Conservation (phyloP, 805 yeast species). For the Pichia cephalocereana region DNA sequence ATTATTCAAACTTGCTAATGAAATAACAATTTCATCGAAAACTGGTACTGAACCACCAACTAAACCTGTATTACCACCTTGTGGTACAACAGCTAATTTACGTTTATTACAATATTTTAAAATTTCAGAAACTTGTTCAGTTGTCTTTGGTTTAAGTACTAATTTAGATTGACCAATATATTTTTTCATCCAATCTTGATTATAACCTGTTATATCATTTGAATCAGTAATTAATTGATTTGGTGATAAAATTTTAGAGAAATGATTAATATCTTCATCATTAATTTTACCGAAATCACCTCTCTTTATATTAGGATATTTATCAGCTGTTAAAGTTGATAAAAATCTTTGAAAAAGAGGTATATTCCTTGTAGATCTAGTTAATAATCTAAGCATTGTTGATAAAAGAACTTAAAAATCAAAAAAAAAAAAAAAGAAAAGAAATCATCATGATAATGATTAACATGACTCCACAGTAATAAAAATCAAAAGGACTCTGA, state of each 20-base stretch:
- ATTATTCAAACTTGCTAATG: conserved; percentile 61
- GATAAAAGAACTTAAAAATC: background rate
- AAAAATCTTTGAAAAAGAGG: background rate
- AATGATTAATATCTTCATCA: conserved; percentile 48
- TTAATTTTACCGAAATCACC: conserved; percentile 29
- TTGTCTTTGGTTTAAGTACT: conserved; percentile 73
- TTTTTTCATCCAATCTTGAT: conserved; percentile 93
- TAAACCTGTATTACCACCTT: conserved; percentile 94
- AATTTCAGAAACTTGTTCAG: conserved; percentile 68
- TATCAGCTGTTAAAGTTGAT: conserved; percentile 9
- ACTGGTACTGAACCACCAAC: conserved; percentile 94
- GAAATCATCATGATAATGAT: too few relatives aligned
- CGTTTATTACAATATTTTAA: conserved; percentile 72
- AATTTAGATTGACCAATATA: conserved; percentile 80
- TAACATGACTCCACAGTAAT: too few relatives aligned
- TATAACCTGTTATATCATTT: conserved; percentile 54
- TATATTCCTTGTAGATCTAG: background rate
- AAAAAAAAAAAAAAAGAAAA: too few relatives aligned
- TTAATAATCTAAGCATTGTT: background rate
- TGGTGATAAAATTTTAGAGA: conserved; percentile 49
- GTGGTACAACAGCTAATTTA: conserved; percentile 82
- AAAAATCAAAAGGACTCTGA: too few relatives aligned
- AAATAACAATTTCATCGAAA: conserved; percentile 79
- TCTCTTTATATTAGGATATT: conserved; percentile 7
- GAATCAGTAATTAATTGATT: conserved; percentile 41